Evolutionary conservation across 345 rosid species (phyloP).

Genomic region (Carallia pectinifolia): DNA sequence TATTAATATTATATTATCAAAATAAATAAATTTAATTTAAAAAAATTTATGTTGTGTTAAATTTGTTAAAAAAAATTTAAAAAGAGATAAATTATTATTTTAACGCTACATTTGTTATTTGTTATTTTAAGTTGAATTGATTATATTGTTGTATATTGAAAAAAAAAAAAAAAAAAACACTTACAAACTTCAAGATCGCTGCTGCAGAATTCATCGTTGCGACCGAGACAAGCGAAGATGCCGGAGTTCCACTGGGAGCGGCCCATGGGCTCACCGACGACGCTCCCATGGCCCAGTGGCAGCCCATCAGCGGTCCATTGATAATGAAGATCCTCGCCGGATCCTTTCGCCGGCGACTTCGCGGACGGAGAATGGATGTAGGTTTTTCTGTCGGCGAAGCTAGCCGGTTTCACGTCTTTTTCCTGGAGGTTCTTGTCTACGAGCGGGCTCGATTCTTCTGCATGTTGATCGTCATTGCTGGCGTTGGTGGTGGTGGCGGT

Average conservation of each 20-base stretch:
- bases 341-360: conserved; percentile 17
- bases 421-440: conserved; percentile 37
- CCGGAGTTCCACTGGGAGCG: conserved; percentile 75
- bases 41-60: too few species aligned
- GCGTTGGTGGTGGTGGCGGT: conserved; percentile 18
- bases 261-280: conserved; percentile 78
- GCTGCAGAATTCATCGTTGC: conserved; percentile 90
- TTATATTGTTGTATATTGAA: too few species aligned
- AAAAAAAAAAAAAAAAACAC: conserved; percentile 29
- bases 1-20: too few species aligned
- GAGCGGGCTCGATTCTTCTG: conserved; percentile 73
- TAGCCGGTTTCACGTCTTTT: conserved; percentile 34
- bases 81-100: too few species aligned
- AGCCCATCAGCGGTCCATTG: conserved; percentile 85
- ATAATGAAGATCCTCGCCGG: conserved; percentile 22
- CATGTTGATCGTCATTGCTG: conserved; percentile 16
- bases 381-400: conserved; percentile 13
- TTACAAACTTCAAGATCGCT: conserved; percentile 99
- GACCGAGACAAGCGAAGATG: conserved; percentile 73
- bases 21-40: too few species aligned
- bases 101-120: too few species aligned
- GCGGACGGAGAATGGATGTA: conserved; percentile 13
- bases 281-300: conserved; percentile 70
- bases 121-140: too few species aligned
- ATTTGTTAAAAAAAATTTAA: too few species aligned